Conservation (phyloP, 2,329 filamentous ascomycete species). For the Talaromyces sp. region DNA sequence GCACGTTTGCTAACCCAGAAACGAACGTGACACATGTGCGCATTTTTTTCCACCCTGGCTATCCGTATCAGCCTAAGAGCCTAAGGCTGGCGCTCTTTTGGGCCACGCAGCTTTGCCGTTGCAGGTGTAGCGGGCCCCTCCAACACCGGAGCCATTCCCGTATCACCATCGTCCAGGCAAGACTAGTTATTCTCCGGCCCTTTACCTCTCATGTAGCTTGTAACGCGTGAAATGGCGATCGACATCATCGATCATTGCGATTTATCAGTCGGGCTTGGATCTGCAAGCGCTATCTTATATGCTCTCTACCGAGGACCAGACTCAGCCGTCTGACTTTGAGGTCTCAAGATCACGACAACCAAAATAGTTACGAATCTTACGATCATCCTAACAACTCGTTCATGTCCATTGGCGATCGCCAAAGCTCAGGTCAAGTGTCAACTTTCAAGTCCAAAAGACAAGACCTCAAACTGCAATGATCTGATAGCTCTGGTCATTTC, state of each 20-base stretch:
- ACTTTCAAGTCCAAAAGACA: background rate
- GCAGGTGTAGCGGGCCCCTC: background rate
- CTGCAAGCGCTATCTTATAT: background rate
- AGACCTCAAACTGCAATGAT: background rate
- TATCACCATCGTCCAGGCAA: background rate
- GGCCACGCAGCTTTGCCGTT: background rate
- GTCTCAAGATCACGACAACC: background rate
- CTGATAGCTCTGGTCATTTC: background rate
- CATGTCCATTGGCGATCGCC: background rate
- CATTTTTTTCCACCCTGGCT: background rate
- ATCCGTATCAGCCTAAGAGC: background rate
- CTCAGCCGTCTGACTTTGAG: background rate
- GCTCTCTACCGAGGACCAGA: background rate
- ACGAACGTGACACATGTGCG: background rate
- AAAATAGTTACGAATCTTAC: background rate
- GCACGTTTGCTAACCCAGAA: background rate
- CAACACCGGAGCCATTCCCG: background rate
- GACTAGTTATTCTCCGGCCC: background rate
- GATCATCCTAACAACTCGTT: background rate
- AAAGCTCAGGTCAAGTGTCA: background rate
- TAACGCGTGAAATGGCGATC: background rate
- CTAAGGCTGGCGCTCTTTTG: too few species aligned
- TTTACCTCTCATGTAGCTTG: background rate
- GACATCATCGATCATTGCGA: background rate
- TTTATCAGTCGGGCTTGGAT: background rate